phyloP scores from a whole-genome alignment of 345 rosid genomes.

The Corchorus olitorius region DNA sequence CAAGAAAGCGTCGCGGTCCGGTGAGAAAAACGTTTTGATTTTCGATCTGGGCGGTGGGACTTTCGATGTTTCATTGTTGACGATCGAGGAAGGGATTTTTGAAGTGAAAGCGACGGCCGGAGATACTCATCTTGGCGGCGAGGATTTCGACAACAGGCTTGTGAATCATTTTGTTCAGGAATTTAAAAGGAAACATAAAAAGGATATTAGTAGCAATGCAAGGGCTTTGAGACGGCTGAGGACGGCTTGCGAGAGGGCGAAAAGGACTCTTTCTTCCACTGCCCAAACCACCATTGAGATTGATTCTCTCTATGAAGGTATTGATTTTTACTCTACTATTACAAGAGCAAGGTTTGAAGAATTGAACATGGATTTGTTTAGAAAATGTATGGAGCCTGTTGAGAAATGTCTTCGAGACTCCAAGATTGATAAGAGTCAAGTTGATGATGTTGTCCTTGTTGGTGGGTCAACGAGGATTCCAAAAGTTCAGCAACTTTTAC shows the following conservation, averaged over 20 bases:
- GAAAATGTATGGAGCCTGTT: slow-evolving; percentile 37
- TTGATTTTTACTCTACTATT: slow-evolving; percentile 37
- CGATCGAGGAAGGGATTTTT: slow-evolving; percentile 45
- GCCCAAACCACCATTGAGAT: slow-evolving; percentile 39
- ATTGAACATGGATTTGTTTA: slow-evolving; percentile 39
- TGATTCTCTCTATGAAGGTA: slow-evolving; percentile 36
- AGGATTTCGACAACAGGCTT: slow-evolving; percentile 69
- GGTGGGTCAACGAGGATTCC: slow-evolving; percentile 34
- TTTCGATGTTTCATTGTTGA: slow-evolving; percentile 39
- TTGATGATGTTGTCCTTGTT: slow-evolving; percentile 29
- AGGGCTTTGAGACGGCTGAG: slow-evolving; percentile 39
- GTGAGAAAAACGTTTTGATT: slow-evolving; percentile 39
- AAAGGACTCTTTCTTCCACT: slow-evolving; percentile 38
- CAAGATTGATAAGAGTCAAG: slow-evolving; percentile 25
- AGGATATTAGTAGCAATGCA: slow-evolving; percentile 34
- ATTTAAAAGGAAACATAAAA: slow-evolving; percentile 60
- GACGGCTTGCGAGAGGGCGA: slow-evolving; percentile 39
- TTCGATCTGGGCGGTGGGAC: slow-evolving; percentile 44
- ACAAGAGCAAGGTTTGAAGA: slow-evolving; percentile 41
- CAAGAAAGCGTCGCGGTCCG: slow-evolving; percentile 34
- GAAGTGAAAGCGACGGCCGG: slow-evolving; percentile 52
- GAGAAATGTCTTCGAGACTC: slow-evolving; percentile 40
- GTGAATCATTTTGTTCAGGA: slow-evolving; percentile 74
- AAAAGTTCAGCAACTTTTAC: slow-evolving; percentile 28
- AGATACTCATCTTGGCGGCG: slow-evolving; percentile 76